These are phyloP conservation scores for Geranomyces variabilis DNA, from an alignment of 192 early-diverging fungal species.

Conservation along the genomic window DNA sequence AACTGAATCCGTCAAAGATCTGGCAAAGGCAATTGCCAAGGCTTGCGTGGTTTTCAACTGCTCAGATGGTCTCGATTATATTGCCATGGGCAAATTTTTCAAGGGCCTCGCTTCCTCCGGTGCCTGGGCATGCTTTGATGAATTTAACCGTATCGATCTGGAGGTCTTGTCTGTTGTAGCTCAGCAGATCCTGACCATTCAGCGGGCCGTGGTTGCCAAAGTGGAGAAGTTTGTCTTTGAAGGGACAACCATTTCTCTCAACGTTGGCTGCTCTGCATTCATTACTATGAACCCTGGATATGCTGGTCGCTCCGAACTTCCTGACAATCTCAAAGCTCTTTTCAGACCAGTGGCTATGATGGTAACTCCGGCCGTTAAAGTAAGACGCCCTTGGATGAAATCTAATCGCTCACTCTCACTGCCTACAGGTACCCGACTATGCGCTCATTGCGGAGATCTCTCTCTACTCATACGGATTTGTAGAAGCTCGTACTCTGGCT, in stretches of 20 bases:
- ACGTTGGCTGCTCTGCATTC: slow-evolving; percentile 60
- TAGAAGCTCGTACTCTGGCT: slow-evolving; percentile 58
- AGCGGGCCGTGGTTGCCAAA: slow-evolving; percentile 59
- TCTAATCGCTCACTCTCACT: not conserved
- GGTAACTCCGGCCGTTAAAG: slow-evolving; percentile 36
- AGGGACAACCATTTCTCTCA: slow-evolving; percentile 63
- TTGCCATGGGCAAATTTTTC: slow-evolving; percentile 71
- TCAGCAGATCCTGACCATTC: slow-evolving; percentile 65
- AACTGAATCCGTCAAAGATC: slow-evolving; percentile 64
- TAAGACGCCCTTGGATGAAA: not conserved
- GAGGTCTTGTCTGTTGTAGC: slow-evolving; percentile 68
- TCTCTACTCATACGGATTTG: slow-evolving; percentile 64
- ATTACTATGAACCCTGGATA: slow-evolving; percentile 72
- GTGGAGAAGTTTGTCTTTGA: slow-evolving; percentile 68
- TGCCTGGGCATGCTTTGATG: slow-evolving; percentile 68
- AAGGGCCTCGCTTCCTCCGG: slow-evolving; percentile 63
- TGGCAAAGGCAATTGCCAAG: slow-evolving; percentile 67
- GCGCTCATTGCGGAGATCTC: slow-evolving; percentile 67
- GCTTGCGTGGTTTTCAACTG: slow-evolving; percentile 67
- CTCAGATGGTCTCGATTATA: slow-evolving; percentile 68
- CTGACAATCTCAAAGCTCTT: slow-evolving; percentile 66
- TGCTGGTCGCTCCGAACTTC: slow-evolving; percentile 61
- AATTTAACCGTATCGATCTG: slow-evolving; percentile 67
- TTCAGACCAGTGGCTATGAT: slow-evolving; percentile 70
- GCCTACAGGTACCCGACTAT: slow-evolving; percentile 57